A percentile compares a stretch with the other conserved stretches of the same genome.
Conservation (phyloP, 108 stramenopile genomes). For the Nitzschia putrida region DNA sequence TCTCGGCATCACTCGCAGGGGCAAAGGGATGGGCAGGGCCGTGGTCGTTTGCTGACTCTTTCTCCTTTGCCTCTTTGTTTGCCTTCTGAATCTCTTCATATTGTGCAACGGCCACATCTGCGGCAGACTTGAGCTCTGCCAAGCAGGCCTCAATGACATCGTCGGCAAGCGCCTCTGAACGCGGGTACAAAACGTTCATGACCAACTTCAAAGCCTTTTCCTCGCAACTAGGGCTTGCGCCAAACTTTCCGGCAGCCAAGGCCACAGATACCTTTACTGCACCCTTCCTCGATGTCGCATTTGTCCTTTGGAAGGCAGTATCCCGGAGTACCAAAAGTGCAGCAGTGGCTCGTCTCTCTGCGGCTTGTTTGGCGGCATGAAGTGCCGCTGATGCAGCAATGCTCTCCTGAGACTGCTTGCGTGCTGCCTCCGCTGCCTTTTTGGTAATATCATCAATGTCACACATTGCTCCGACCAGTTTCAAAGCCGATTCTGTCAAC, state of each 20-base stretch:
- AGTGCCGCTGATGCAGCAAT: constrained; percentile 71
- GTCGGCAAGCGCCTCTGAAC: constrained; percentile 57
- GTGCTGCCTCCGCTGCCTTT: constrained; percentile 59
- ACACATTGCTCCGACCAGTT: constrained; percentile 67
- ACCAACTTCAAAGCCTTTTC: constrained; percentile 86
- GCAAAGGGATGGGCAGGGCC: constrained; percentile 37
- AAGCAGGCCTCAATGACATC: constrained; percentile 69
- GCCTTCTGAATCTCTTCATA: constrained; percentile 56
- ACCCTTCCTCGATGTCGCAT: constrained; percentile 38
- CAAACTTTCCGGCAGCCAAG: constrained; percentile 75
- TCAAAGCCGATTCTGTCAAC: constrained; percentile 56
- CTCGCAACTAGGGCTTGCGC: constrained; percentile 64
- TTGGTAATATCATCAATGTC: constrained; percentile 80
- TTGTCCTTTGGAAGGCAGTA: constrained; percentile 67
- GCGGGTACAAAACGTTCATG: constrained; percentile 81
- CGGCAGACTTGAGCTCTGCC: constrained; percentile 58
- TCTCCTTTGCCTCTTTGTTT: constrained; percentile 49
- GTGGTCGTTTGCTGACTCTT: constrained; percentile 36
- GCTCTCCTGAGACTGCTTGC: constrained; percentile 65
- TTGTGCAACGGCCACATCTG: constrained; percentile 55
- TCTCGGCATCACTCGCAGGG: constrained; percentile 74
- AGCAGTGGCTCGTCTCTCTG: constrained; percentile 83
- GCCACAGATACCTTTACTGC: constrained; percentile 74
- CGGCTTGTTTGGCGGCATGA: constrained; percentile 78
- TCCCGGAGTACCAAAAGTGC: constrained; percentile 78